Base-by-base conservation (phyloP, 345 rosid species). In the Salix arbutifolia region DNA sequence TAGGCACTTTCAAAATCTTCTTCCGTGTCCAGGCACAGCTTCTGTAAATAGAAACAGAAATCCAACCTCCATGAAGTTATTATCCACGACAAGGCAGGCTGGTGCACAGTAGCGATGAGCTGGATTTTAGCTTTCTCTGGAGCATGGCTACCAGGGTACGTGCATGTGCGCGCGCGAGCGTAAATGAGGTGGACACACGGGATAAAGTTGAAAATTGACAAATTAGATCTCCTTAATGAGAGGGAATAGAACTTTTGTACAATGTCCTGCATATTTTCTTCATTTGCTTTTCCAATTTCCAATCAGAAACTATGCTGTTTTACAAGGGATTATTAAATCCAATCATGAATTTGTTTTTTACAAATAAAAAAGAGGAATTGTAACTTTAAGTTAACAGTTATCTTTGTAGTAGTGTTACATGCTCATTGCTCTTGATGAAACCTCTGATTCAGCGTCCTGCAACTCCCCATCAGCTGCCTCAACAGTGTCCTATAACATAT, bases 401-500 rank as follows among this genome's bases (percentile, higher is more conserved):
- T 25, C 19, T n/a, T 33, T 4, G 53, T 65, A 40, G 60, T 65
- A 26, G 33, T 30, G 77, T 86, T 83, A 94, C 93, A 94, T 87
- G 83, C 97, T 89, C 88, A 88, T 77, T 48, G 91, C 97, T 85
- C 92, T 90, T 1, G 86, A 75, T 16, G 94, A 81, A 75, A 80
- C 65, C 77, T 88, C 88, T 19, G 86, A 65, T 77, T 91, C 92
- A n/a, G 78, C 84, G 78, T 89, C 94, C 85, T 85, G 91, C 80
- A 82, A 50, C 53, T 83, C 92, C 12, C 75, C 78, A 18, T 85
- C 86, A 0, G 61, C 71, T 5, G 78, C 80, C 44, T 80, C 85
- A 31, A 30, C 84, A 77, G 83, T 77, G 78, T 85, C 87, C 91
- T 88, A 74, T 71, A 69, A 46, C 50, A 85, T 16, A 21, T 8